Conservation (phyloP, 768 basidiomycete genomes). For the Gloeostereum incarnatum region DNA sequence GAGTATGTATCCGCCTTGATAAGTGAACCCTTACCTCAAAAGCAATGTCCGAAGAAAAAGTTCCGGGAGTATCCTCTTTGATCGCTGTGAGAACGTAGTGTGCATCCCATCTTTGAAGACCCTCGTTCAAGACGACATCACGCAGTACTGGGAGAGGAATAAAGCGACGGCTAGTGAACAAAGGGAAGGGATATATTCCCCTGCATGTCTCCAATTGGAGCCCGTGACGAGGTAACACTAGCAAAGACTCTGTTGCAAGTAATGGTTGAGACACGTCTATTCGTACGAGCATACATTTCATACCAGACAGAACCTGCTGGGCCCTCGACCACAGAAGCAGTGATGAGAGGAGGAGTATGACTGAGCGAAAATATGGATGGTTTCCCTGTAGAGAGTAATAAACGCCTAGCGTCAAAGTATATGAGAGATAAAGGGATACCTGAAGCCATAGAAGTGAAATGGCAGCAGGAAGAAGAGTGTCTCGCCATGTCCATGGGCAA, state of each 20-base stretch:
- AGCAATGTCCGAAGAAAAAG: slow-evolving; percentile 37
- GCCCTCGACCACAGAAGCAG: too few species aligned
- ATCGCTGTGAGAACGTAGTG: slow-evolving; percentile 56
- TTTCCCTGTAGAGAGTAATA: too few species aligned
- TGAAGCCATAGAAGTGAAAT: too few species aligned
- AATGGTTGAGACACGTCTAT: too few species aligned
- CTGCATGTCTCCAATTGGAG: slow-evolving; percentile 67
- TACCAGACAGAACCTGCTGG: too few species aligned
- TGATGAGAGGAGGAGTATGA: too few species aligned
- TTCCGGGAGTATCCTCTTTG: slow-evolving; percentile 17
- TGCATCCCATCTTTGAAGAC: slow-evolving; percentile 61
- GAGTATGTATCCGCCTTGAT: neutral
- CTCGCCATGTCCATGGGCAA: too few species aligned
- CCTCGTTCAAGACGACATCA: slow-evolving; percentile 71
- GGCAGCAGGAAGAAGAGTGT: too few species aligned
- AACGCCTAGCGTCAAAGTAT: too few species aligned
- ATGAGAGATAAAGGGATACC: too few species aligned
- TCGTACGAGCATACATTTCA: too few species aligned
- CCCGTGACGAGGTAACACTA: slow-evolving; percentile 58
- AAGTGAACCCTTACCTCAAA: slow-evolving; percentile 40
- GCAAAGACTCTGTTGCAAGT: slow-evolving; percentile 75
- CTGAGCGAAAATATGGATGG: too few species aligned
- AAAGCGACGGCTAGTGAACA: slow-evolving; percentile 39
- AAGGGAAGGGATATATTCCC: slow-evolving; percentile 35
- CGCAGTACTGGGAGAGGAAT: slow-evolving; percentile 44